Evolutionary conservation across 176 grass and related monocot species (phyloP).

Genomic region (Musa beccarii): DNA sequence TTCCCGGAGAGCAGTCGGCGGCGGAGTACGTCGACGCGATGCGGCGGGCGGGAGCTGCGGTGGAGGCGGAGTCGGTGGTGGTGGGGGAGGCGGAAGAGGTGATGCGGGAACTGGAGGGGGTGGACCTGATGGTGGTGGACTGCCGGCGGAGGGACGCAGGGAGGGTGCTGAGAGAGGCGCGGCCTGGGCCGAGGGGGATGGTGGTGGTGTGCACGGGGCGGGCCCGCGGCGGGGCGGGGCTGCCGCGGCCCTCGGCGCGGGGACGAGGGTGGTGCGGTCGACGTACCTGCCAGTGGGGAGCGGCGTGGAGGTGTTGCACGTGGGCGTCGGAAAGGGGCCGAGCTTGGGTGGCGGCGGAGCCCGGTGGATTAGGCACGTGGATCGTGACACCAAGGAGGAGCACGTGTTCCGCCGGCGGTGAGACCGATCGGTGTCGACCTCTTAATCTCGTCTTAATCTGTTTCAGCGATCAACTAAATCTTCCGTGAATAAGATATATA

Average conservation of each 20-base stretch:
- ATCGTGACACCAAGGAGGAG: conserved; percentile 56
- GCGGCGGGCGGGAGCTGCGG: conserved; percentile 7
- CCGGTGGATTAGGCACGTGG: conserved; percentile 63
- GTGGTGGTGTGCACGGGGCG: conserved; percentile 40
- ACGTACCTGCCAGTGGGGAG: conserved; percentile 57
- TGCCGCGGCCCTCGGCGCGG: conserved; percentile 18
- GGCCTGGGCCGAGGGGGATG: conserved; percentile 51
- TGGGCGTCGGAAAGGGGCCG: conserved; percentile 72
- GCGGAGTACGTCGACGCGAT: neutral
- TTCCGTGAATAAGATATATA: neutral
- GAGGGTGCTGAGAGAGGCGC: conserved; percentile 35
- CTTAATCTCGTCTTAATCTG: neutral
- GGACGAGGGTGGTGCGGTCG: conserved; percentile 51
- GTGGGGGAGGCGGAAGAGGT: conserved; percentile 23
- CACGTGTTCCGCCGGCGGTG: conserved; percentile 54
- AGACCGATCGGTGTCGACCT: neutral
- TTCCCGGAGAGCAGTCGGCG: conserved; percentile 8
- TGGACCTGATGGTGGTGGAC: conserved; percentile 66
- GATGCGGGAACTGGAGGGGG: conserved; percentile 45
- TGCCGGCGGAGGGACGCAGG: conserved; percentile 31
- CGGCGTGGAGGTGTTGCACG: conserved; percentile 68
- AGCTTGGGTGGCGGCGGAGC: conserved; percentile 20
- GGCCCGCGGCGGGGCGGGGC: conserved; percentile 3
- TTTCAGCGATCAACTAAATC: neutral
- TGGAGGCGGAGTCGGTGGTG: conserved; percentile 17